Evolutionary conservation across 2,329 filamentous ascomycete species (phyloP), one percentile per base, ranked within the genome.

Genomic region (Sporothrix pseudoabietina): DNA sequence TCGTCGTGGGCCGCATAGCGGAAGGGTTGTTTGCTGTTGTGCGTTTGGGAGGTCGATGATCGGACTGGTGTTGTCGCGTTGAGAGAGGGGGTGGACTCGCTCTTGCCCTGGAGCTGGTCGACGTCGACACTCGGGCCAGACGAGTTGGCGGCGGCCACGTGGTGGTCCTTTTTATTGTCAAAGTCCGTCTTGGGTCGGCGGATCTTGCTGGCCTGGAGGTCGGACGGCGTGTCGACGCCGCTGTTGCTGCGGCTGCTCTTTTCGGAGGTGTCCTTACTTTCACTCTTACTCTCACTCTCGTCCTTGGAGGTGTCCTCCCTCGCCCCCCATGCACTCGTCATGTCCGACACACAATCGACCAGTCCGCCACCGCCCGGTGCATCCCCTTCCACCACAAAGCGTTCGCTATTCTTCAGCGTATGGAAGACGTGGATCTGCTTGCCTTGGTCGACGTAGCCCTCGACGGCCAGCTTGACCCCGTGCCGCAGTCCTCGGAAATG

Each of bases 401-500:
- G 87, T 82, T 98, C 95, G 69, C 84, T 86, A 78, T 86, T 89
- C 73, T 83, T 86, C 79, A 98, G 98, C 0, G 91, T 91, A 80
- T 98, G 94, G 72, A 96, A 91, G 10, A 88, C 85, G 79, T 93
- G 91, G 77, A 98, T 97, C 77, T 88, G 90, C 83, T 93, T 94
- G 6, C 96, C 95, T 77, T 96, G 92, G n/a, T 98, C 92, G 1
- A 90, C 89, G 76, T 90, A 98, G 0, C 94, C 94, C 79, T 97
- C 92, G 0, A 98, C 87, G 0, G 90, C 88, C 44, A 98, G 87
- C 81, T 96, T 97, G 75, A 98, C 94, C 0, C 95, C 94, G 77
- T 94, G 90, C 63, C 93, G 86, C 69, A 98, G 80, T 0, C 94
- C 96, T 93, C 94, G 98, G 14, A 94, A 89, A 79, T 97, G 94